Base-by-base conservation (phyloP, 108 stramenopile species). In the Skeletonema marinoi region DNA sequence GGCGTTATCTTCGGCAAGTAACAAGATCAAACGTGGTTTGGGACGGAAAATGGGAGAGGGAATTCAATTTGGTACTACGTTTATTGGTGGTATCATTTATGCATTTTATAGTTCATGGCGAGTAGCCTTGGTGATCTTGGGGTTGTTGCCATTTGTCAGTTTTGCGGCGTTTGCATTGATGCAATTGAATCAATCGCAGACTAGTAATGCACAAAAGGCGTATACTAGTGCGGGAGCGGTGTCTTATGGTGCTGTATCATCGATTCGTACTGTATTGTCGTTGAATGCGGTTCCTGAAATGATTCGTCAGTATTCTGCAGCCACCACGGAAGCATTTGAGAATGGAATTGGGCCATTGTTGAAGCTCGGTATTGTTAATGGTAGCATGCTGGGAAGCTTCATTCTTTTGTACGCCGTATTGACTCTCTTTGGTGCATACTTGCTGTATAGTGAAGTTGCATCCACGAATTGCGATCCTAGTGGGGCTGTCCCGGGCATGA, bases 31-130 rank as follows among this genome's bases (percentile, higher is more conserved):
- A 65, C 68, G 88, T 1, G 89, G 89, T 5, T 19, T 88, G n/a
- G 90, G 92, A 17, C 72, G 86, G 1, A 88, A 93, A 59, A 80
- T 90, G 88, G 92, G 76, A 0, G 88, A 93, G 56, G 92, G 92
- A 1, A 76, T 93, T 9, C 90, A 93, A 65, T 93, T 91, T 51
- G 70, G 75, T 10, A 88, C 86, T 0, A 87, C 84, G 2, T 78
- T 82, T 36, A 35, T 93, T 8, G 90, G 89, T 4, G 92, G 92
- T 0, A 51, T 91, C 32, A 82, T 50, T 7, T 90, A 83, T 70
- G 86, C 85, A 7, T 86, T 93, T 61, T 88, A 62, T 12, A 68
- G 77, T 17, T 60, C 60, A 0, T 93, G 90, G 90, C 82, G 75
- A 51, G 87, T 91, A 11, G 88, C 87, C 8, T 66, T 91, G 31